Percentiles rank a stretch among this genome's conserved stretches.
Evolutionary conservation across 2,329 filamentous ascomycete genomes (phyloP).

Genomic region (Helotiales sp.): DNA sequence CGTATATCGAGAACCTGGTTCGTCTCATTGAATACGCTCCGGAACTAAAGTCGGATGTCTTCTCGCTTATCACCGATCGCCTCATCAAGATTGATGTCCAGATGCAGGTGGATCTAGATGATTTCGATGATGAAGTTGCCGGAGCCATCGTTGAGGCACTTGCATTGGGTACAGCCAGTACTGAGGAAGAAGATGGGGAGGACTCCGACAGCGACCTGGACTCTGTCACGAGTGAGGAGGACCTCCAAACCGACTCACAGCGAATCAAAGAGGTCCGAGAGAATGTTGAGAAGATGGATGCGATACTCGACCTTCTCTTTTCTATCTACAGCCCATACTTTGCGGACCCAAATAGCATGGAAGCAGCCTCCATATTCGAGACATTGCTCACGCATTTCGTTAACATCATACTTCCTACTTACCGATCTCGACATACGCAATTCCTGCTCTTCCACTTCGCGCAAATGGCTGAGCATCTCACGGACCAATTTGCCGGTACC

Average conservation of each 20-base stretch:
- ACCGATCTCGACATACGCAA: slow-evolving; percentile 89
- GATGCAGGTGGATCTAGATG: slow-evolving; percentile 90
- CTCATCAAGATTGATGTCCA: slow-evolving; percentile 94
- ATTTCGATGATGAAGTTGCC: slow-evolving; percentile 85
- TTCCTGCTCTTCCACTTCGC: slow-evolving; percentile 96
- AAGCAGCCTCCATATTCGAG: slow-evolving; percentile 72
- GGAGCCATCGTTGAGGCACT: slow-evolving; percentile 66
- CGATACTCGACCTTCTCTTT: slow-evolving; percentile 86
- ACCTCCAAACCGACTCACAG: slow-evolving; percentile 61
- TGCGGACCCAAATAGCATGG: slow-evolving; percentile 63
- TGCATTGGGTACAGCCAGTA: slow-evolving; percentile 41
- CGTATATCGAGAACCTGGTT: slow-evolving; percentile 86
- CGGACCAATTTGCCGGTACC: slow-evolving; percentile 79
- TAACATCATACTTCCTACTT: slow-evolving; percentile 84
- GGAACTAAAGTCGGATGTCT: slow-evolving; percentile 74
- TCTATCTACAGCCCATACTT: slow-evolving; percentile 77
- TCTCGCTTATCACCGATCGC: slow-evolving; percentile 80
- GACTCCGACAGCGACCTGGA: slow-evolving; percentile 66
- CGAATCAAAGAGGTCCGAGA: slow-evolving; percentile 72
- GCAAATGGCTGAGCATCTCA: slow-evolving; percentile 75
- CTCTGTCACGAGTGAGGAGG: slow-evolving; percentile 70
- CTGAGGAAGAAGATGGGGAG: slow-evolving; percentile 48
- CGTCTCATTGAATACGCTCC: slow-evolving; percentile 75
- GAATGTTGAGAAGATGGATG: slow-evolving; percentile 88
- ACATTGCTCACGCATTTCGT: slow-evolving; percentile 83